Evolutionary conservation across 306 rosid genomes (phyloP), one percentile per base, ranked within the genome.

Genomic region (Cicer judaicum): DNA sequence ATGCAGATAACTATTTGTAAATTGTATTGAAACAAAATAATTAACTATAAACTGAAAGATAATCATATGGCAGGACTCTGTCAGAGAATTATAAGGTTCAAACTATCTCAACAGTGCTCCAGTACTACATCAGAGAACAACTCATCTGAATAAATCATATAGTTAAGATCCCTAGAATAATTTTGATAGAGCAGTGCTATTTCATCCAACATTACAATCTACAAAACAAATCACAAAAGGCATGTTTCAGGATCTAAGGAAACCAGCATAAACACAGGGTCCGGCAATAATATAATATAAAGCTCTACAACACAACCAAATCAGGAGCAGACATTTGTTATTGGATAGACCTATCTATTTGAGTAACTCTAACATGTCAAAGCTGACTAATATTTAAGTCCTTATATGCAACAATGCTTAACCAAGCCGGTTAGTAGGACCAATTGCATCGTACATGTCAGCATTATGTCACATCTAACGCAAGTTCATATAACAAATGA

Each of bases 401-500:
- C 49, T 63, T 18, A n/a, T 9, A 70, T 61, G 7, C 53, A 38
- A 10, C 66, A 48, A 63, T 68, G 44, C 2, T 60, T n/a, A 61
- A 57, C 66, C 66, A 70, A 41, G 55, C 41, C 64, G 8, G 19
- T 43, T 78, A 12, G 63, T 67, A 70, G 42, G 71, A 54, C 43
- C 74, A 53, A 55, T 63, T 48, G 59, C 34, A 64, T 39, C 49
- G 15, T 40, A 41, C 61, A 43, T 53, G 16, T 80, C 69, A 64
- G 14, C 8, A 55, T 18, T 64, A 64, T 42, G 42, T 72, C 65
- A 65, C 69, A 57, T 40, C 44, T 64, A 71, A 57, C 11, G 46
- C 67, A 59, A 47, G 69, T 59, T 72, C 46, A 48, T 70, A 64
- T 10, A 41, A 11, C 66, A 73, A 29, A 68, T 19, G 48, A 71